Conservation (phyloP, 1,139 yeast genomes). For the Taiozyma sp. region DNA sequence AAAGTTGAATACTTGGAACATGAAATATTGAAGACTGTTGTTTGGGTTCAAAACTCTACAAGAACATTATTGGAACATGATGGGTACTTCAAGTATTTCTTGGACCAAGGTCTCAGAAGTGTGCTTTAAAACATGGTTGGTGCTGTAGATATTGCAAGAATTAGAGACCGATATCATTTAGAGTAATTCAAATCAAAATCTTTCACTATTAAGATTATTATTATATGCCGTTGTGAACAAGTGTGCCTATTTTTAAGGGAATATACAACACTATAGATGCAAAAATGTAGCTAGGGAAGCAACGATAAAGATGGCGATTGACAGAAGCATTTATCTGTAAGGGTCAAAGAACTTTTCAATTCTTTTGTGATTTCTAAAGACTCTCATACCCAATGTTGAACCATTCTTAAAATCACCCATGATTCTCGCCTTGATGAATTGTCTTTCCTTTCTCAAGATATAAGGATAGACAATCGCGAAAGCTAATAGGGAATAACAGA, state of each 20-base stretch:
- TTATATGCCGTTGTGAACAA: background rate
- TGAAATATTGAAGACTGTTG: constrained; percentile 5
- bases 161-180: too few relatives aligned
- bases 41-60: constrained; percentile 2
- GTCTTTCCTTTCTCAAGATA: constrained; percentile 25
- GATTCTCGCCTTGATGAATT: constrained; percentile 27
- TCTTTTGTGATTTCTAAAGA: constrained; percentile 39
- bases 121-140: background rate
- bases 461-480: constrained; percentile 36
- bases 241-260: background rate
- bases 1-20: constrained; percentile 10
- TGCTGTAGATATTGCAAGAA: background rate
- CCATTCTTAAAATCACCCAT: constrained; percentile 33
- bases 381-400: constrained; percentile 57
- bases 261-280: background rate
- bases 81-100: constrained; percentile 4
- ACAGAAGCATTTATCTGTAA: constrained; percentile 11
- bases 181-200: background rate
- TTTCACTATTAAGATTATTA: too few relatives aligned
- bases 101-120: background rate
- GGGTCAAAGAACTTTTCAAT: constrained; percentile 52
- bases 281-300: background rate
- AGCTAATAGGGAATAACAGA: constrained; percentile 42
- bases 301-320: too few relatives aligned
- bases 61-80: background rate